phyloP scores from a whole-genome alignment of 2,329 filamentous ascomycete genomes.

The Eutypella sp. region DNA sequence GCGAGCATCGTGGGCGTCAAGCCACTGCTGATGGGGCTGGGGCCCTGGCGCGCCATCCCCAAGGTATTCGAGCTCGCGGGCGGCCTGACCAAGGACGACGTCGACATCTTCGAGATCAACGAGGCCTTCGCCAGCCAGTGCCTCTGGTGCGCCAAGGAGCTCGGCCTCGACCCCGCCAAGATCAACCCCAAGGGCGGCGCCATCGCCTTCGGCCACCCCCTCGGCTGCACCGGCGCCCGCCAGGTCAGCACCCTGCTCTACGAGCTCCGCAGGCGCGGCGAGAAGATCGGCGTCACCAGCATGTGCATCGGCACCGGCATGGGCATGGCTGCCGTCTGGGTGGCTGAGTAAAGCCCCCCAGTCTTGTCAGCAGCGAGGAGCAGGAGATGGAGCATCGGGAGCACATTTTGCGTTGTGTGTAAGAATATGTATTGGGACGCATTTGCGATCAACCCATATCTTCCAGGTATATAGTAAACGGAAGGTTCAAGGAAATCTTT shows the following conservation, averaged over 20 bases:
- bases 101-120: constrained; percentile 98
- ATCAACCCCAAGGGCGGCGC: constrained; percentile 97
- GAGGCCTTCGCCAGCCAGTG: constrained; percentile 97
- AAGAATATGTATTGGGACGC: too few species aligned
- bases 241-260: constrained; percentile 91
- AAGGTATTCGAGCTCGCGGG: constrained; percentile 81
- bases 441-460: neutral
- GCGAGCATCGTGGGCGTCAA: constrained; percentile 83
- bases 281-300: constrained; percentile 85
- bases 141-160: constrained; percentile 85
- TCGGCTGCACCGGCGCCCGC: constrained; percentile 89
- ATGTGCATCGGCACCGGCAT: constrained; percentile 98
- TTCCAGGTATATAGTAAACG: too few species aligned
- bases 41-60: constrained; percentile 93
- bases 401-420: too few species aligned
- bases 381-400: neutral
- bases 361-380: neutral
- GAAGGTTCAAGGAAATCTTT: neutral
- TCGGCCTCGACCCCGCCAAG: constrained; percentile 77
- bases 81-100: constrained; percentile 76
- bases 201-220: constrained; percentile 91
- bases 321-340: constrained; percentile 97
- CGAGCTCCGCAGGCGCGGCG: constrained; percentile 76
- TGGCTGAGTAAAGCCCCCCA: constrained; percentile 64
- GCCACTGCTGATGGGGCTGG: constrained; percentile 92